Conservation (phyloP, 139 green algal genomes). For the Chlamydomonas eustigma region DNA sequence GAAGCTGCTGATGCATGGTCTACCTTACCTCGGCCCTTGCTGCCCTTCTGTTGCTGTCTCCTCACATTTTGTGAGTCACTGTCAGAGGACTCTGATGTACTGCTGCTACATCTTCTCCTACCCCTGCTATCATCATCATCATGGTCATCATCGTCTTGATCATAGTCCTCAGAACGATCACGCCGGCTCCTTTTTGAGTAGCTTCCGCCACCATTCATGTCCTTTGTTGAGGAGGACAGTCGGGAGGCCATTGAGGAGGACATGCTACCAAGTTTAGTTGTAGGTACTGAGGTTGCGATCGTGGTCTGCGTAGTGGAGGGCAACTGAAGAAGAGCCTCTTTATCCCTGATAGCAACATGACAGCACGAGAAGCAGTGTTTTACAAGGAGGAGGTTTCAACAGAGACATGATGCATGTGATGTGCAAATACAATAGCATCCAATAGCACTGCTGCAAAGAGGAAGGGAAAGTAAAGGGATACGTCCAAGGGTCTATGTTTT, state of each 20-base stretch:
- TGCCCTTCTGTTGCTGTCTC: neutral
- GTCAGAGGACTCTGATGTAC: neutral
- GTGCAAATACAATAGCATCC: no score
- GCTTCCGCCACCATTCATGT: no score
- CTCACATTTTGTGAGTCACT: neutral
- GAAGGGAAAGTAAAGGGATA: no score
- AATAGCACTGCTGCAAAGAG: no score
- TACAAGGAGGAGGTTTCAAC: no score
- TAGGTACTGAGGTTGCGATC: neutral
- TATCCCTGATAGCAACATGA: neutral
- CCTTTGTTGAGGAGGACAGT: no score
- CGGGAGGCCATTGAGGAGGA: no score
- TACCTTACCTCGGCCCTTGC: neutral
- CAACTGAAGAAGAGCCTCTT: neutral
- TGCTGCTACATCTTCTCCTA: neutral
- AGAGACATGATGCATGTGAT: no score
- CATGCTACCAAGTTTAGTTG: no score
- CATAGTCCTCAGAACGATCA: conserved; percentile 5
- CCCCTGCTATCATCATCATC: neutral
- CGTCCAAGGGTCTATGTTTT: no score
- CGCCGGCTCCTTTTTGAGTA: neutral
- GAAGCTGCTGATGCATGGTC: neutral
- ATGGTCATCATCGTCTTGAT: neutral
- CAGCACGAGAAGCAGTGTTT: neutral
- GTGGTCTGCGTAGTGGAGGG: neutral